Base-by-base conservation (phyloP, 306 rosid species). In the Quercus parvula region DNA sequence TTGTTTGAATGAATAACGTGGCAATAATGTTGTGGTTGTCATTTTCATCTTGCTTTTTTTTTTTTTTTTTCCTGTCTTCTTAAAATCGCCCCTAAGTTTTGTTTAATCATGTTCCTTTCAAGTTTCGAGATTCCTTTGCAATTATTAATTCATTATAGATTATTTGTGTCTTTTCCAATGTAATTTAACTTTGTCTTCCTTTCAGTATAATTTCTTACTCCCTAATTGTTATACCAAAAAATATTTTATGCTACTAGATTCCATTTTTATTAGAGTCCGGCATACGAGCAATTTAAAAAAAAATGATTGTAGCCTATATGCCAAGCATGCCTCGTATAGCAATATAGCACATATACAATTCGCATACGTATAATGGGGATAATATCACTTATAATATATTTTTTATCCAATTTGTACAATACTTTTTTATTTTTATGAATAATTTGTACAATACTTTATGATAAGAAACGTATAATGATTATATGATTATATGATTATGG, bases 11-110 rank as follows among this genome's bases (percentile, higher is more conserved):
- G 72, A 68, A 19, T 35, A 68, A 22, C 17, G 0, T 15, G 41
- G 20, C 6, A 5, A 28, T 28, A 63, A 28, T 63, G 17, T 35
- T 27, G 24, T 84, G 84, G 56, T 63, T 80, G 77, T 80, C 82
- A 38, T 52, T 56, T 12, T 74, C 75, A 3, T 35, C 35, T 41
- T 15, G 22, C 10, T 8, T 38, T 1, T 17, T 24, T 25, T n/a
- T n/a, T 30, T 8, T 7, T 31, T 31, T 38, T 38, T 38, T 35
- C 0, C 1, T 0, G 11, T 0, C 2, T 57, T 57, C 63, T 57
- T 19, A 74, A 18, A 30, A 14, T 28, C 1, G 51, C 30, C 81
- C 24, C 4, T 5, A 24, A n/a, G 28, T 3, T 20, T 13, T 27
- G 33, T 2, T 33, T 11, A 27, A 66, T 33, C 15, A 31, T 18